Percentiles rank a stretch among this genome's conserved stretches.
phyloP scores from a whole-genome alignment of 2,329 filamentous ascomycete species.

The Fusarium sp. region DNA sequence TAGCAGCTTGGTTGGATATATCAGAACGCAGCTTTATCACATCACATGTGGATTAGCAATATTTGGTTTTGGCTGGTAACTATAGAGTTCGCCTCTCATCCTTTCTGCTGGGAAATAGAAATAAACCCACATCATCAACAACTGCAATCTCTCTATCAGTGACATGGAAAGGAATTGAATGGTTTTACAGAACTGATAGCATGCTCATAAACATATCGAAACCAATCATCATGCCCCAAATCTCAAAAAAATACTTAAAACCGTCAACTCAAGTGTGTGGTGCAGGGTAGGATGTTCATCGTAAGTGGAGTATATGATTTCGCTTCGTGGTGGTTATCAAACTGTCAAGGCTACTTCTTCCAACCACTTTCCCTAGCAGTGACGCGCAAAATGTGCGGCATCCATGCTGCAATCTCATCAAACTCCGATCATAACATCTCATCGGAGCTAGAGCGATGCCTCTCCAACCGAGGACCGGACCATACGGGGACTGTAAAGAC shows the following conservation, averaged over 20 bases:
- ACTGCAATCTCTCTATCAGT: background rate
- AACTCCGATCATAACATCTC: slow-evolving; percentile 45
- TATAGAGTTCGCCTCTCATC: slow-evolving; percentile 44
- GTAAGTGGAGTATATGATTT: slow-evolving; percentile 21
- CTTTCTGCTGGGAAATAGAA: slow-evolving; percentile 38
- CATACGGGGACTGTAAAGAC: slow-evolving; percentile 60
- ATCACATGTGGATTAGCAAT: slow-evolving; percentile 31
- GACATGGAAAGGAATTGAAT: background rate
- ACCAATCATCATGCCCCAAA: background rate
- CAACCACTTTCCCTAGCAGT: slow-evolving; percentile 16
- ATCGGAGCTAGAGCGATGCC: slow-evolving; percentile 55
- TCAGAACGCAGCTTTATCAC: slow-evolving; percentile 14
- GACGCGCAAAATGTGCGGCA: slow-evolving; percentile 67
- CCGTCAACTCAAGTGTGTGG: background rate
- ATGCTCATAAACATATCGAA: background rate
- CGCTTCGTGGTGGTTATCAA: slow-evolving; percentile 6
- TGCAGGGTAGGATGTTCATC: slow-evolving; percentile 35
- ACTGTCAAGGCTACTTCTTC: slow-evolving; percentile 12
- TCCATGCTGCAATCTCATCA: slow-evolving; percentile 62
- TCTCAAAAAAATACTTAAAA: background rate
- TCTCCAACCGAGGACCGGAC: slow-evolving; percentile 70
- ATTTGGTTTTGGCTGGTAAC: slow-evolving; percentile 37
- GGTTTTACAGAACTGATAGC: no score
- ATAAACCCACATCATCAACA: slow-evolving; percentile 34
- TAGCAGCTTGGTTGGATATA: slow-evolving; percentile 41